Evolutionary conservation across 257 asterid species (phyloP).

Genomic region (Pogostemon cablin): DNA sequence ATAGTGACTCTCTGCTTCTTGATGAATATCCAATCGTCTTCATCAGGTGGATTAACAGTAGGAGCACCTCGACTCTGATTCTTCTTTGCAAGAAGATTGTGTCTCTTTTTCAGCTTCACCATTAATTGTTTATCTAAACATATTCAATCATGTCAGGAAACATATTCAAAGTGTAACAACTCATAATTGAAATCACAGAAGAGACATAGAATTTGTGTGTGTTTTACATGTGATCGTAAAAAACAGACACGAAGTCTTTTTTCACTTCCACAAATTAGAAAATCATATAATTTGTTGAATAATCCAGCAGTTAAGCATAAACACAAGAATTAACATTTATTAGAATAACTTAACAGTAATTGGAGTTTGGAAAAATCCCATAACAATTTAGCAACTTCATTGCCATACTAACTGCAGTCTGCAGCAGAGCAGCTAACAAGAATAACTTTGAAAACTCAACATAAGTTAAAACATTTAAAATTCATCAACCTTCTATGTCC

Average conservation of each 20-base stretch:
- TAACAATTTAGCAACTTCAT: neutral
- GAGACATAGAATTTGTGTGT: neutral
- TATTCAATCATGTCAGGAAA: constrained; percentile 1
- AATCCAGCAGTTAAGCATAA: neutral
- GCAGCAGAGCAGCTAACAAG: neutral
- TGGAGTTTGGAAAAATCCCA: neutral
- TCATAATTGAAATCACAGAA: neutral
- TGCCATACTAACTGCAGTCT: neutral
- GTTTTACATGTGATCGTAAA: neutral
- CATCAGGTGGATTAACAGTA: constrained; percentile 38
- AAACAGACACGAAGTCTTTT: neutral
- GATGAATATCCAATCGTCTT: constrained; percentile 70
- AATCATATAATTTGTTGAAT: neutral
- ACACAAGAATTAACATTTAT: neutral
- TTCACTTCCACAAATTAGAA: no score
- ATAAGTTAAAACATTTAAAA: constrained; percentile 16
- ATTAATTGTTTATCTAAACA: constrained; percentile 42
- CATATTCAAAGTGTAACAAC: neutral
- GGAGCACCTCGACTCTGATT: constrained; percentile 36
- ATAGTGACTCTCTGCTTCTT: constrained; percentile 86
- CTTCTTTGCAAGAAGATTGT: constrained; percentile 44
- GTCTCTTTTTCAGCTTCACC: constrained; percentile 64
- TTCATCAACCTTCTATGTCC: neutral
- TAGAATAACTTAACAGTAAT: neutral
- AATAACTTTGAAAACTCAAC: neutral